Evolutionary conservation across 768 basidiomycete species (phyloP), one percentile per base, ranked within the genome.

Genomic region (Gloeophyllum trabeum): DNA sequence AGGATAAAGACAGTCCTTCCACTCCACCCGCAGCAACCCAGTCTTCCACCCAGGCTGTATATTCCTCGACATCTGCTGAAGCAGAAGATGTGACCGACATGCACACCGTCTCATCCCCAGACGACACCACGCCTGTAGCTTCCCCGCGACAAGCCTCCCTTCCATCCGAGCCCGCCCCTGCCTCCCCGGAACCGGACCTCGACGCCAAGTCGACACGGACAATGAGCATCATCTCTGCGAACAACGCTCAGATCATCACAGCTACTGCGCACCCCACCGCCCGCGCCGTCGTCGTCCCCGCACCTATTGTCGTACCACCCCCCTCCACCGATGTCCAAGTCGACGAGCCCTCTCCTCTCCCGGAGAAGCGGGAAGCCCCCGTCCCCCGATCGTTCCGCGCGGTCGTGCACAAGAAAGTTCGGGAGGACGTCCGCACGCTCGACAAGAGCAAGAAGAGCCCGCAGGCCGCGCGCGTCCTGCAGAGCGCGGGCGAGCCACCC

Each of bases 401-500:
- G 2, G 55, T 62, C 20, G 61, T 62, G 22, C 61, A 62, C 32
- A 48, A 52, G 26, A 57, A 56, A 44, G 51, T 53, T 1, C 35
- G 43, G 0, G 52, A 55, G 35, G 23, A 20, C 6, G 19, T 40
- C 20, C 13, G 6, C 24, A 42, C 51, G 22, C 16, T 53, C 6
- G 42, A 43, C 5, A 41, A 40, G 7, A 46, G 46, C 5, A 44
- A 50, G 50, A 50, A 35, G 54, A 60, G 6, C 61, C 63, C 22
- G 39, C 13, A 49, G 40, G 54, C 47, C 5, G 24, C 22, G 21
- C 49, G 39, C 28, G 62, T 62, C 43, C 59, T 56, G 22, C 58
- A 58, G 14, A 43, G 46, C n/a, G 20, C 42, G 4, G 48, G 58
- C 23, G 63, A 70, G 46, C 46, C 60, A 4, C 64, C 70, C 2